Evolutionary conservation across 208 protist species (phyloP), one percentile per base, ranked within the genome.

Genomic region (Wallacemonas rigidus): DNA sequence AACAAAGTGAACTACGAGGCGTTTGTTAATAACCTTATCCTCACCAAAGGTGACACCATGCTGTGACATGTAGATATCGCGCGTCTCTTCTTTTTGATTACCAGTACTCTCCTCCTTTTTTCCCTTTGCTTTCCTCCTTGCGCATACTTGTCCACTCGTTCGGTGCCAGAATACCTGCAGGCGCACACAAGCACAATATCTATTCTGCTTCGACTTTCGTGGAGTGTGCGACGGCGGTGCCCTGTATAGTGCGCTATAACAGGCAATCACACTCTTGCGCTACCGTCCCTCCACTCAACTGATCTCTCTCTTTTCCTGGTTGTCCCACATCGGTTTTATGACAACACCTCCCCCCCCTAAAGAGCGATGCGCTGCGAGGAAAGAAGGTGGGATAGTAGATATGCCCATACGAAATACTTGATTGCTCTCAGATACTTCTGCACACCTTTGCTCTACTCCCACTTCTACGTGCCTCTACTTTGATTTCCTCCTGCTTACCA

Each of bases 1-100:
- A 76, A 75, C 0, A 77, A 84, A 67, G 89, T 93, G 1, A 82
- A 88, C 63, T 90, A 87, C 69, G 70, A 71, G 48, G 78, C 74
- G 11, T 88, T 88, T 82, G 71, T 88, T 36, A 79, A 69, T 38
- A 84, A 74, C 74, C 36, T 87, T 3, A 57, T 56, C 51, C 11
- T 75, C 3, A 68, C 43, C 54, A 61, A 82, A 44, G 53, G 45
- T 57, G 67, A 76, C 44, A 68, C 58, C n/a, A 44, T 48, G 12
- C 2, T 72, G 47, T 67, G 40, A 72, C 12, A 41, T 41, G 39
- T 53, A 69, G n/a, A 69, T 58, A 58, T 79, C 65, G n/a, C 74
- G 57, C 60, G 45, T 77, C 26, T 75, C 69, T n/a, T 39, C 55
- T 40, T 68, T 36, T 63, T n/a, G 39, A 61, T 62, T 54, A 60